A percentile compares a stretch with the other conserved stretches of the same genome.
Evolutionary conservation across 1,284 basidiomycete genomes (phyloP).

Genomic region (Marasmius sp.): DNA sequence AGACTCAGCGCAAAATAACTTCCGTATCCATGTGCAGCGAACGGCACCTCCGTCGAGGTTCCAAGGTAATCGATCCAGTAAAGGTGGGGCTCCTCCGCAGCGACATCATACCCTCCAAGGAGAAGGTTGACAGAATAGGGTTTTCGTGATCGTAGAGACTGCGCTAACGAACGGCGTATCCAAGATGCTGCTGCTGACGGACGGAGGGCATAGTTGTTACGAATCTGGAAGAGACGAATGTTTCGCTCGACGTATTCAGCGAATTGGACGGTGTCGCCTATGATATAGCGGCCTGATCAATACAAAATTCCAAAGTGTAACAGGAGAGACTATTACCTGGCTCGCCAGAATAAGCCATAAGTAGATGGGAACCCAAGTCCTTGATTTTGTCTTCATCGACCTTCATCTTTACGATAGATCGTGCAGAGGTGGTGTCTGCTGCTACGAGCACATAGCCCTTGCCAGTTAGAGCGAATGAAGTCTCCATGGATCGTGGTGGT

Average conservation of each 20-base stretch:
- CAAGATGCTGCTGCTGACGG: slow-evolving; percentile 91
- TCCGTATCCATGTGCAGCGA: slow-evolving; percentile 95
- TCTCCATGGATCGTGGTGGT: slow-evolving; percentile 54
- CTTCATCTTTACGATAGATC: slow-evolving; percentile 98
- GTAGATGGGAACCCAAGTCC: slow-evolving; percentile 84
- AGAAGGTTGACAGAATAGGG: slow-evolving; percentile 94
- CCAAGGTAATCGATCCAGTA: slow-evolving; percentile 98
- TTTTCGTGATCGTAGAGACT: slow-evolving; percentile 84
- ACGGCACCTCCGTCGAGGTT: slow-evolving; percentile 86
- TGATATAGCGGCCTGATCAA: background rate
- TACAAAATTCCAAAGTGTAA: background rate
- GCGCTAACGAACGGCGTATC: slow-evolving; percentile 90
- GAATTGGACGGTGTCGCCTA: slow-evolving; percentile 96
- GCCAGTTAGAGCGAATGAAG: slow-evolving; percentile 76
- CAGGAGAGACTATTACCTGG: slow-evolving; percentile 57
- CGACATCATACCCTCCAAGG: slow-evolving; percentile 88
- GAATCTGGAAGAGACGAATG: slow-evolving; percentile 93
- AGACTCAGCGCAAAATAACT: slow-evolving; percentile 91
- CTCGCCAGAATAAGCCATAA: slow-evolving; percentile 96
- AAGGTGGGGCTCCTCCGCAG: slow-evolving; percentile 66
- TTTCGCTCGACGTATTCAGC: slow-evolving; percentile 97
- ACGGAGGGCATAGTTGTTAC: slow-evolving; percentile 87
- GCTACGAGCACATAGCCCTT: slow-evolving; percentile 92
- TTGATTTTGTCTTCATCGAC: slow-evolving; percentile 97
- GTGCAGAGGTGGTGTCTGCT: slow-evolving; percentile 85